Percentiles rank a stretch among this genome's conserved stretches.
phyloP scores from a whole-genome alignment of 352 stramenopile genomes.

The Aphanomyces cochlioides region DNA sequence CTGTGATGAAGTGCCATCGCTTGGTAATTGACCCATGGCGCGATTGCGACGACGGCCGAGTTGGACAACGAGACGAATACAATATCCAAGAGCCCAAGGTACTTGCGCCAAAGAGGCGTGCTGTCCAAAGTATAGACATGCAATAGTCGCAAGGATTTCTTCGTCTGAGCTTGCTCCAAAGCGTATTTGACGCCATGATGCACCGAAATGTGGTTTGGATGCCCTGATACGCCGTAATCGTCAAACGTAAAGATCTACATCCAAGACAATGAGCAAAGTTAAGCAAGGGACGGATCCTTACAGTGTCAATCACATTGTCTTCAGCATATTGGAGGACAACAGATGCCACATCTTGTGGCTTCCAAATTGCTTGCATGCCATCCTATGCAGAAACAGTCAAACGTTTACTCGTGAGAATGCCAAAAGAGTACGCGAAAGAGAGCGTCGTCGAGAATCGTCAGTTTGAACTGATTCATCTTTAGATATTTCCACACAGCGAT shows the following conservation, averaged over 20 bases:
- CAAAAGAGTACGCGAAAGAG: constrained; percentile 46
- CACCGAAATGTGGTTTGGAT: constrained; percentile 90
- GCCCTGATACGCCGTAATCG: constrained; percentile 87
- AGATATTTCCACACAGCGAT: constrained; percentile 47
- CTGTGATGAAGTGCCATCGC: constrained; percentile 90
- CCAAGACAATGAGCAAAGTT: constrained; percentile 5
- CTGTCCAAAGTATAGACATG: constrained; percentile 66
- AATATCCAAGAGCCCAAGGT: constrained; percentile 79
- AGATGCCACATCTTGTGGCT: constrained; percentile 52
- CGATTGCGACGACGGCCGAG: constrained; percentile 50
- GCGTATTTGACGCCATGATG: constrained; percentile 55
- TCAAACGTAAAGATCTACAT: constrained; percentile 92
- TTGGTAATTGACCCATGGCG: constrained; percentile 77
- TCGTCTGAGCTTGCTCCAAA: constrained; percentile 43
- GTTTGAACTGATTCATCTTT: constrained; percentile 41
- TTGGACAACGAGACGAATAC: constrained; percentile 35
- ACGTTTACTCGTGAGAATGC: constrained; percentile 44
- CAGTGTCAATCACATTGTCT: constrained; percentile 54
- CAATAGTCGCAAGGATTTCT: constrained; percentile 38
- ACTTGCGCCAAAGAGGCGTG: constrained; percentile 82
- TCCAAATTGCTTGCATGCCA: constrained; percentile 78
- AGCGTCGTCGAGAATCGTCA: constrained; percentile 73
- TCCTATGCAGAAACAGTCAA: constrained; percentile 38
- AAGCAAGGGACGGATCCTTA: constrained; percentile 32
- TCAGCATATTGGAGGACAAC: constrained; percentile 58